These are phyloP conservation scores for Euphorbia tirucalli DNA, from an alignment of 345 rosid genomes.

Conservation along the genomic window DNA sequence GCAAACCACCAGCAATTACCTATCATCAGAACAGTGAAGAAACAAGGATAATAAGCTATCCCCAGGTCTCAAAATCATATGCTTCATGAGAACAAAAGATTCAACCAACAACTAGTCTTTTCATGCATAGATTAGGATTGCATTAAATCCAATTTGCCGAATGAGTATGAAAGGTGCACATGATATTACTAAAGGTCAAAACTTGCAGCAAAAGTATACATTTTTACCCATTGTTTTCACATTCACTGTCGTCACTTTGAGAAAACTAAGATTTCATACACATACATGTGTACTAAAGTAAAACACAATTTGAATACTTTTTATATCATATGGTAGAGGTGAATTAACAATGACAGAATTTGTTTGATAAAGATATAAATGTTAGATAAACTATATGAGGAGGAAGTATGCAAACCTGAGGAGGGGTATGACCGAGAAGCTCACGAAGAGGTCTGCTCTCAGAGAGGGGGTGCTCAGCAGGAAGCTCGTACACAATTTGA, in stretches of 20 bases:
- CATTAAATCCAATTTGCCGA: background rate
- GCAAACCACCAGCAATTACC: conserved; percentile 81
- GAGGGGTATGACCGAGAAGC: conserved; percentile 89
- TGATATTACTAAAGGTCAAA: background rate
- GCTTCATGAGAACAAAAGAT: conserved; percentile 2
- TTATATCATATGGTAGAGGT: no score
- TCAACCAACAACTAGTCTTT: background rate
- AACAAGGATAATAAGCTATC: background rate
- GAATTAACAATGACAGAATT: no score
- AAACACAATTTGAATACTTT: background rate
- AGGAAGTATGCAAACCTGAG: conserved; percentile 49
- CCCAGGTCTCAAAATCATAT: background rate
- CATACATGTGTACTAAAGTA: background rate
- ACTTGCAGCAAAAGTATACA: background rate
- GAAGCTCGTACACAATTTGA: conserved; percentile 93
- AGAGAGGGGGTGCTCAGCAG: conserved; percentile 88
- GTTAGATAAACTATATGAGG: background rate
- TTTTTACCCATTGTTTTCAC: background rate
- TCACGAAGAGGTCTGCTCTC: conserved; percentile 78
- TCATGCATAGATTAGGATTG: background rate
- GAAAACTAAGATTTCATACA: background rate
- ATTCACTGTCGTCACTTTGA: no score
- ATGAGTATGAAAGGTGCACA: background rate
- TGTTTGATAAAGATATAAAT: no score
- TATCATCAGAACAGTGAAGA: conserved; percentile 21